Percentiles rank a stretch among this genome's conserved stretches.
Evolutionary conservation across 805 yeast genomes (phyloP).

Genomic region (Wickerhamomyces mucosus): DNA sequence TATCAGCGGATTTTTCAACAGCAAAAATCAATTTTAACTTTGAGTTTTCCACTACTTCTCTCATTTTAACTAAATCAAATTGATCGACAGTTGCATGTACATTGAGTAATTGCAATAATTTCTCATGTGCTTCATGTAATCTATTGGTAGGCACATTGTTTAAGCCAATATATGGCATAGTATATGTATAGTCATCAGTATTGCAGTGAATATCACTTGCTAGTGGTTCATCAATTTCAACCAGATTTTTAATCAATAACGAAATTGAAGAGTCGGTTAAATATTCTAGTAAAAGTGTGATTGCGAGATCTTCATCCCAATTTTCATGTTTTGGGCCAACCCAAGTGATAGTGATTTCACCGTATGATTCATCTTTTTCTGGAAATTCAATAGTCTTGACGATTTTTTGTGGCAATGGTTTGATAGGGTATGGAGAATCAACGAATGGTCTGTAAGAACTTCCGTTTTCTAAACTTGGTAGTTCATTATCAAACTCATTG

Average conservation of each 20-base stretch:
- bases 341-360: conserved; percentile 70
- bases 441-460: conserved; percentile 62
- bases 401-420: conserved; percentile 22
- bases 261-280: conserved; percentile 74
- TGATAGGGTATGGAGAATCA: conserved; percentile 44
- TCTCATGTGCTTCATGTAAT: conserved; percentile 42
- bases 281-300: conserved; percentile 63
- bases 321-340: conserved; percentile 63
- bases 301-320: conserved; percentile 48
- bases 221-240: conserved; percentile 74
- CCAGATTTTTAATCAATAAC: conserved; percentile 56
- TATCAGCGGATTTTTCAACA: conserved; percentile 54
- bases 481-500: conserved; percentile 47
- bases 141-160: conserved; percentile 70
- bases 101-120: conserved; percentile 39
- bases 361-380: conserved; percentile 78
- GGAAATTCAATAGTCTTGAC: conserved; percentile 65
- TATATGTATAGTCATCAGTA: conserved; percentile 64
- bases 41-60: conserved; percentile 57
- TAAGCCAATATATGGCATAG: conserved; percentile 45
- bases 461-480: conserved; percentile 29
- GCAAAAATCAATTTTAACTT: conserved; percentile 51
- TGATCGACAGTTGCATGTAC: conserved; percentile 39
- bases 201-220: conserved; percentile 63
- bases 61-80: conserved; percentile 57